phyloP scores from a whole-genome alignment of 768 basidiomycete genomes.

The Rhodotorula diobovata region DNA sequence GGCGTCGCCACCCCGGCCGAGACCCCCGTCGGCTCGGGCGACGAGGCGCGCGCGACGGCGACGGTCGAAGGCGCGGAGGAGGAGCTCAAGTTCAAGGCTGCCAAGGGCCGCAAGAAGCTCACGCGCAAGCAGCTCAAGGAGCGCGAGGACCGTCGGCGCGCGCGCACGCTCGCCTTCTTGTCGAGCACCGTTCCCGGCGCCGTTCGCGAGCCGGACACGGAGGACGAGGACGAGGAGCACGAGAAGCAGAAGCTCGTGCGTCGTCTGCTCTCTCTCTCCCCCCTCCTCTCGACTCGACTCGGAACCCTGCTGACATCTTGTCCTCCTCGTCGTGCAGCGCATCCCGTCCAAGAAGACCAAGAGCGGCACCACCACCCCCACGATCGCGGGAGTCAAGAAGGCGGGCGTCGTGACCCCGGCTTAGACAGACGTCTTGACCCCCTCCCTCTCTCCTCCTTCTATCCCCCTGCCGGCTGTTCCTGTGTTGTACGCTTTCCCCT shows the following conservation, averaged over 20 bases:
- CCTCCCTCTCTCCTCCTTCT: not conserved
- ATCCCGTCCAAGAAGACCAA: not conserved
- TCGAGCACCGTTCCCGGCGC: slow-evolving; percentile 30
- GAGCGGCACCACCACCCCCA: not conserved
- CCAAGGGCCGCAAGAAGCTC: slow-evolving; percentile 39
- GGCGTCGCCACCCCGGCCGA: slow-evolving; percentile 20
- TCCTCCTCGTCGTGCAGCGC: not conserved
- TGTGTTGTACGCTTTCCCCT: not conserved
- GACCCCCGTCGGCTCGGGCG: slow-evolving; percentile 36
- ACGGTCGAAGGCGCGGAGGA: slow-evolving; percentile 21
- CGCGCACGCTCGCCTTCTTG: slow-evolving; percentile 38
- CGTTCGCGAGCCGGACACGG: slow-evolving; percentile 36
- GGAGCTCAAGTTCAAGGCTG: slow-evolving; percentile 40
- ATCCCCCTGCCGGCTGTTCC: not conserved
- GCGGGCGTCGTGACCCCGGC: not conserved
- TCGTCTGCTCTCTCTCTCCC: not conserved
- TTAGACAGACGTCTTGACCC: not conserved
- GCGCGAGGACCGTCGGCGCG: slow-evolving; percentile 39
- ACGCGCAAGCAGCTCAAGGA: slow-evolving; percentile 39
- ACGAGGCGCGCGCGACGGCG: slow-evolving; percentile 27
- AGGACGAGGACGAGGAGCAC: slow-evolving; percentile 26
- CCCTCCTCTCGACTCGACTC: not conserved
- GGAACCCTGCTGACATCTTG: not conserved
- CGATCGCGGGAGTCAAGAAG: not conserved
- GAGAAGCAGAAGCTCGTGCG: slow-evolving; percentile 18